Base-by-base conservation (phyloP, 2,329 filamentous ascomycete genomes). In the Colletotrichum costaricense region DNA sequence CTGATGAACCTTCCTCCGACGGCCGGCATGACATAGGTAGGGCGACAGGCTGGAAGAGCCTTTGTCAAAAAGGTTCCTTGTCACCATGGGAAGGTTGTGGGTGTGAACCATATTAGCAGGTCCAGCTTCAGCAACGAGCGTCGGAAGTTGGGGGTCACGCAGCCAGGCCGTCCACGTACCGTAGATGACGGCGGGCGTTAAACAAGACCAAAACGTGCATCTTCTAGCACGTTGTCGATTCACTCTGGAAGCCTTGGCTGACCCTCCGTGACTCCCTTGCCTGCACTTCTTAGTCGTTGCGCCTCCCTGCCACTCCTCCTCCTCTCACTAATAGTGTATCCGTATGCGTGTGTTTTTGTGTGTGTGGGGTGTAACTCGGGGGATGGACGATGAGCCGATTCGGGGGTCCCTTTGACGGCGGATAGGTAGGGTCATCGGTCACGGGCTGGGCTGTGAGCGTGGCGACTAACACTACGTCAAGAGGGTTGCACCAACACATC, bases 391-490 rank as follows among this genome's bases (percentile, higher is more conserved):
- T 54, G 30, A 30, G 28, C 19, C 11, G 28, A 42, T 8, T 26
- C 24, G 42, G 55, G 60, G 33, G 46, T 52, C 54, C 11, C 7
- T 65, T 54, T 59, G 42, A 56, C 26, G 54, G 55, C 54, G 16
- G 60, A 56, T 54, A 14, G 24, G 22, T 49, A 22, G n/a, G 52
- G 30, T 26, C 24, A 30, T 30, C 19, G 67, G 60, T 69, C 70
- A 60, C 60, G 67, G 60, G 67, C 55, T 59, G 38, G 38, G 38
- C 38, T 42, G 14, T 42, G 49, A 62, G 60, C 46, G 70, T 73
- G 70, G 70, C 66, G 55, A 73, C 59, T 26, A 69, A 38, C 33
- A 65, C 70, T 64, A 70, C 70, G 70, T 73, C 67, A 73, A 70
- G 70, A 65, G 16, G 70, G 66, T 65, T 65, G 49, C 60, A 70